These are phyloP conservation scores for Thyridium curvatum DNA, from an alignment of 2,329 filamentous ascomycete species.

Conservation along the genomic window DNA sequence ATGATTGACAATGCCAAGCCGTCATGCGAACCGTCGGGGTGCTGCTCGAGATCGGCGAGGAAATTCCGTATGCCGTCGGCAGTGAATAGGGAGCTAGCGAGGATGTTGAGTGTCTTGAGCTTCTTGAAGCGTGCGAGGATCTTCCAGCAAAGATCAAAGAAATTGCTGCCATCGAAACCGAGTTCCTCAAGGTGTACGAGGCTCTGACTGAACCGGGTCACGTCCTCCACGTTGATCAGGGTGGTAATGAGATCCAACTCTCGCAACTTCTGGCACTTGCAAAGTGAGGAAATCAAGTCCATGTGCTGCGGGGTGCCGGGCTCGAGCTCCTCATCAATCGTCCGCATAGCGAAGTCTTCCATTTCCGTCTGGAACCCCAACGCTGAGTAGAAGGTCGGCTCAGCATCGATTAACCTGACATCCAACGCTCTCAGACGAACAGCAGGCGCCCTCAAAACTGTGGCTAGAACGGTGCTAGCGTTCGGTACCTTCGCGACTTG, in stretches of 20 bases:
- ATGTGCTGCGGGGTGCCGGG: conserved; percentile 21
- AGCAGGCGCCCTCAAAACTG: conserved; percentile 31
- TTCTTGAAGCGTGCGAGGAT: conserved; percentile 28
- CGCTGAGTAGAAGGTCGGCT: conserved; percentile 43
- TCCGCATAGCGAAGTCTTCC: conserved; percentile 17
- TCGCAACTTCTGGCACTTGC: conserved; percentile 41
- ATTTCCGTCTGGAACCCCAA: conserved; percentile 43
- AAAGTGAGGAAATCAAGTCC: conserved; percentile 33
- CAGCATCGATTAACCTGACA: conserved; percentile 39
- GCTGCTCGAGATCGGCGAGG: conserved; percentile 23
- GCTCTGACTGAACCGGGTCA: conserved; percentile 36
- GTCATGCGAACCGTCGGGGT: conserved; percentile 8
- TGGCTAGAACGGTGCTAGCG: conserved; percentile 44
- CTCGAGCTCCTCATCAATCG: conserved; percentile 12
- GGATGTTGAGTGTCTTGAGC: conserved; percentile 46
- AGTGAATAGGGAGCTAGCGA: conserved; percentile 49
- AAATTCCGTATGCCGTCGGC: conserved; percentile 38
- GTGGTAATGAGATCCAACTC: conserved; percentile 46
- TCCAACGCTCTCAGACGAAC: conserved; percentile 40
- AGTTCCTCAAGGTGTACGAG: conserved; percentile 48
- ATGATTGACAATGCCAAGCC: conserved; percentile 25
- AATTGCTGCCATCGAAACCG: conserved; percentile 47
- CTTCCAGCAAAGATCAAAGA: conserved; percentile 38
- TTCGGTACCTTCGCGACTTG: conserved; percentile 43
- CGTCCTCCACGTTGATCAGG: conserved; percentile 41